Conservation (phyloP, 768 basidiomycete genomes). For the Podaxis sp. region DNA sequence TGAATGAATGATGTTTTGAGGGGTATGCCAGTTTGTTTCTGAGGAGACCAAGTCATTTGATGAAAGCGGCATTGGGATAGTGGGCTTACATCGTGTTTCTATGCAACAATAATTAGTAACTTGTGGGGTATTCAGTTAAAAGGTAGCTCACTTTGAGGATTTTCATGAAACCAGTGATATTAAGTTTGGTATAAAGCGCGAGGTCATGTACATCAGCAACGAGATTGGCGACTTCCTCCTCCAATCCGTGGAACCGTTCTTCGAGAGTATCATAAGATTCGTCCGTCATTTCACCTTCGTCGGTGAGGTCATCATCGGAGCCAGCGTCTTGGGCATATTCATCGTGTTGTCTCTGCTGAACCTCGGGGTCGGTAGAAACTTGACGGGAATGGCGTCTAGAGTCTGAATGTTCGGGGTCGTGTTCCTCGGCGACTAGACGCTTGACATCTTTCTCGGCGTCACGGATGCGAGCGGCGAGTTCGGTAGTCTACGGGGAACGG, state of each 20-base stretch:
- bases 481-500: slow-evolving; percentile 57
- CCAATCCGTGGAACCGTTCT: slow-evolving; percentile 80
- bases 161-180: slow-evolving; percentile 99
- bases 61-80: background rate
- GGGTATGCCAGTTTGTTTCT: slow-evolving; percentile 90
- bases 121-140: background rate
- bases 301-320: slow-evolving; percentile 61
- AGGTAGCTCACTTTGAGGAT: slow-evolving; percentile 74
- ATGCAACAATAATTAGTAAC: slow-evolving; percentile 3
- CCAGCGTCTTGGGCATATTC: slow-evolving; percentile 61
- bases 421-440: slow-evolving; percentile 67
- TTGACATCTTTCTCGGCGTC: slow-evolving; percentile 82
- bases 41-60: background rate
- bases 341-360: slow-evolving; percentile 45
- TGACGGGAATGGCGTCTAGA: slow-evolving; percentile 21
- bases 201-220: slow-evolving; percentile 93
- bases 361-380: slow-evolving; percentile 51
- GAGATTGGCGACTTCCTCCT: slow-evolving; percentile 92
- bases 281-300: slow-evolving; percentile 33
- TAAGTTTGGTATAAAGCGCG: slow-evolving; percentile 91
- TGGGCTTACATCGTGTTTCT: slow-evolving; percentile 89
- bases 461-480: slow-evolving; percentile 78
- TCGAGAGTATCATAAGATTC: slow-evolving; percentile 78
- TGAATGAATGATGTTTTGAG: slow-evolving; percentile 89
- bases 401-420: slow-evolving; percentile 10